phyloP scores from a whole-genome alignment of 306 rosid genomes.

The Chamaecrista fasciculata region DNA sequence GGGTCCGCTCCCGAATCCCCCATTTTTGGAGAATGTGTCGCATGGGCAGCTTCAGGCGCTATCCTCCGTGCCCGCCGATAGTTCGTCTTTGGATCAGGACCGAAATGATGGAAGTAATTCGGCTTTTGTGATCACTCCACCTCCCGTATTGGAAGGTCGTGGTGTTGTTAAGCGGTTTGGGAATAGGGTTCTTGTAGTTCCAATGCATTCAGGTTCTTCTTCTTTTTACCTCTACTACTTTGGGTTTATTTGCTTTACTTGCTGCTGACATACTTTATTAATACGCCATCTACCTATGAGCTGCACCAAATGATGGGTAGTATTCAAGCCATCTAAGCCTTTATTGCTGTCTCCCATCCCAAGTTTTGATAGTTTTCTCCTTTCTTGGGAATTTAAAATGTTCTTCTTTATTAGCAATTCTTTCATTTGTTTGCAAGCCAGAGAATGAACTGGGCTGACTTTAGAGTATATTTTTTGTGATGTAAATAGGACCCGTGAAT shows the following conservation, averaged over 20 bases:
- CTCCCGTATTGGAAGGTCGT: constrained; percentile 77
- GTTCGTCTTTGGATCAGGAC: constrained; percentile 69
- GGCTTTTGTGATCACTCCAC: constrained; percentile 66
- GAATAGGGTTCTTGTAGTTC: constrained; percentile 74
- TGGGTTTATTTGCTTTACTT: neutral
- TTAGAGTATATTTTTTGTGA: neutral
- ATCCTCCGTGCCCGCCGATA: constrained; percentile 69
- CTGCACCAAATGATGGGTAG: neutral
- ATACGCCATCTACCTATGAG: neutral
- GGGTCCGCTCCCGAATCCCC: constrained; percentile 39
- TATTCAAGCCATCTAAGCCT: neutral
- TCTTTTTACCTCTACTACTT: neutral
- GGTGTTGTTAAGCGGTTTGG: constrained; percentile 93
- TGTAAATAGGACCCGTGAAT: neutral
- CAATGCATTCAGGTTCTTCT: constrained; percentile 86
- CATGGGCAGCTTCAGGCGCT: constrained; percentile 95
- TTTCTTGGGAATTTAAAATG: neutral
- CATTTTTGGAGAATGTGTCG: constrained; percentile 75
- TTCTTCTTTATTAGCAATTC: neutral
- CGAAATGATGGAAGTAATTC: constrained; percentile 52
- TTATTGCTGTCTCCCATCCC: neutral
- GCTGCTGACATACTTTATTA: neutral
- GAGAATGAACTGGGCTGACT: neutral
- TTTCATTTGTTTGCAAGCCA: neutral
- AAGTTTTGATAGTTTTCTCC: neutral